Evolutionary conservation across 805 yeast genomes (phyloP).

Genomic region (Ascoidea rubescens): DNA sequence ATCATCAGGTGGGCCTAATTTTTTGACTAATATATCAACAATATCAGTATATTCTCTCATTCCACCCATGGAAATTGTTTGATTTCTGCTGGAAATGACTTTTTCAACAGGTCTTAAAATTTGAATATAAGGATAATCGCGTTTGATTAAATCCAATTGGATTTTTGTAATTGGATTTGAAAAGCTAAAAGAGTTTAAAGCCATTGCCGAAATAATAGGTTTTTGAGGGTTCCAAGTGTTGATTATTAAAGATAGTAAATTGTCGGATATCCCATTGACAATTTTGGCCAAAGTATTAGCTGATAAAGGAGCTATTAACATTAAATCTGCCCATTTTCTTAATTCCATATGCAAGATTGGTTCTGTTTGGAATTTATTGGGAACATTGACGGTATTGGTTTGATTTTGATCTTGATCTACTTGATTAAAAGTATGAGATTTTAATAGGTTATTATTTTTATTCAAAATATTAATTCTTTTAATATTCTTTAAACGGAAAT

Average conservation of each 20-base stretch:
- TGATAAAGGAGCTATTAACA: conserved; percentile 62
- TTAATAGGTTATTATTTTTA: too few relatives aligned
- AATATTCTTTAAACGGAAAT: conserved; percentile 1
- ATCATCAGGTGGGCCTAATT: conserved; percentile 16
- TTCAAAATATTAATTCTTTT: too few relatives aligned
- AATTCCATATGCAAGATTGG: conserved; percentile 69
- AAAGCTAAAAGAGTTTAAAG: conserved; percentile 79
- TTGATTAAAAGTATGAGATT: not conserved
- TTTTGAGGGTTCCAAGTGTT: conserved; percentile 68
- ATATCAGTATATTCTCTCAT: conserved; percentile 83
- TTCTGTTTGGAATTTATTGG: conserved; percentile 24
- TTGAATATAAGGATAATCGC: conserved; percentile 65
- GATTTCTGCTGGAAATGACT: conserved; percentile 65
- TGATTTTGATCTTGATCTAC: not conserved
- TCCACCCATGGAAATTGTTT: conserved; percentile 70
- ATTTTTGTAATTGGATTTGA: conserved; percentile 67
- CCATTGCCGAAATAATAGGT: conserved; percentile 68
- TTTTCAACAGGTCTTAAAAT: conserved; percentile 71
- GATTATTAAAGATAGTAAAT: conserved; percentile 56
- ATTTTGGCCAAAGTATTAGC: conserved; percentile 72
- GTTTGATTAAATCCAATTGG: conserved; percentile 46
- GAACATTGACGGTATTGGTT: conserved; percentile 24
- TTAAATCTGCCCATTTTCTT: conserved; percentile 75
- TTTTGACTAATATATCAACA: conserved; percentile 40
- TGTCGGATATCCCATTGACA: conserved; percentile 66